phyloP scores from a whole-genome alignment of 192 early-diverging fungal genomes.

The Linderina pennispora region DNA sequence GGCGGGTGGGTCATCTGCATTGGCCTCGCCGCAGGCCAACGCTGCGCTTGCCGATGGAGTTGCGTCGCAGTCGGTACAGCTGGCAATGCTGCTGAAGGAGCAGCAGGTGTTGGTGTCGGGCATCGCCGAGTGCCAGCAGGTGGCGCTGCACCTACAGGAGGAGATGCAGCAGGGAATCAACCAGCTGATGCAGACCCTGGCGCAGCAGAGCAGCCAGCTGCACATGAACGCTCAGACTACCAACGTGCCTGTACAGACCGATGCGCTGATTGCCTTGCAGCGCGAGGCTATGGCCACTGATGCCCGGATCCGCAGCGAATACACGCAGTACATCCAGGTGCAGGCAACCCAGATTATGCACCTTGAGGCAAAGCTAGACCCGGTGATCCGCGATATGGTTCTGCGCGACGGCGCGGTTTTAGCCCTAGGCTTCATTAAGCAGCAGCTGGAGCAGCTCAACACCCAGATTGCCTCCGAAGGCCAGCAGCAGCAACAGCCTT shows the following conservation, averaged over 20 bases:
- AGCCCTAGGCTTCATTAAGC: slow-evolving; percentile 31
- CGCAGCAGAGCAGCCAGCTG: slow-evolving; percentile 32
- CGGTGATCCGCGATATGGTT: slow-evolving; percentile 35
- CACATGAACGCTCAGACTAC: slow-evolving; percentile 34
- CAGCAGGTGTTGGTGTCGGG: slow-evolving; percentile 22
- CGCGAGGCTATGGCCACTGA: slow-evolving; percentile 23
- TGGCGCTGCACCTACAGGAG: slow-evolving; percentile 16
- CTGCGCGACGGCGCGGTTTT: slow-evolving; percentile 20
- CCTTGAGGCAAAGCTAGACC: slow-evolving; percentile 33
- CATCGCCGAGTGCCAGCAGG: slow-evolving; percentile 30
- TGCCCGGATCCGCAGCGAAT: slow-evolving; percentile 14
- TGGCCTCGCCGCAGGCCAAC: no score
- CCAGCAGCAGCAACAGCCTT: neutral
- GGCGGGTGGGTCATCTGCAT: no score
- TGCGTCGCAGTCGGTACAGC: slow-evolving; percentile 33
- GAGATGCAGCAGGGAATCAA: slow-evolving; percentile 29
- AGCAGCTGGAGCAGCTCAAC: slow-evolving; percentile 35
- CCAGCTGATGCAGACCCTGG: slow-evolving; percentile 38
- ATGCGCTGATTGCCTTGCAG: slow-evolving; percentile 31
- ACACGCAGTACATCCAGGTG: slow-evolving; percentile 16
- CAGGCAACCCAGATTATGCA: slow-evolving; percentile 26
- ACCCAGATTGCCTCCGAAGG: slow-evolving; percentile 10
- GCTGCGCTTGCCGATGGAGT: neutral
- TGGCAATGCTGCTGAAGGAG: slow-evolving; percentile 29
- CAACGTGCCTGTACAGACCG: slow-evolving; percentile 12